phyloP scores from a whole-genome alignment of 148 eudicot species.

The Suaeda aralocaspica region DNA sequence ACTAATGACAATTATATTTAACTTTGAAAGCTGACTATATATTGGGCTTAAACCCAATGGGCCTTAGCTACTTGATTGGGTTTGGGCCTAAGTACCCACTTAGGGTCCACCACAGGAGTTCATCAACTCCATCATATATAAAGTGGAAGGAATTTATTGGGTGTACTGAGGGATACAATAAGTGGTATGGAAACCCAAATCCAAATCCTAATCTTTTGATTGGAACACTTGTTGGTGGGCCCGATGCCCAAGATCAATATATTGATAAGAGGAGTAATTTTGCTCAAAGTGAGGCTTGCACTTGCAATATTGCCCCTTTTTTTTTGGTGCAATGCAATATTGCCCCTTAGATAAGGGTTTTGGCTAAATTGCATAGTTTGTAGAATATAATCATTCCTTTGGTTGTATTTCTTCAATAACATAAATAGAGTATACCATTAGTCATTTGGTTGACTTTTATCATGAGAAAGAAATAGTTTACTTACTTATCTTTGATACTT shows the following conservation, averaged over 20 bases:
- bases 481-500: too few relatives aligned
- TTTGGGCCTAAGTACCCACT: conserved; percentile 25
- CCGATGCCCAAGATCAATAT: conserved; percentile 23
- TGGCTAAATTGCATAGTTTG: conserved; percentile 26
- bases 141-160: conserved; percentile 14
- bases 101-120: conserved; percentile 26
- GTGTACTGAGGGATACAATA: conserved; percentile 28
- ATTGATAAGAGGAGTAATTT: conserved; percentile 30
- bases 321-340: too few relatives aligned
- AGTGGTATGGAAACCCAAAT: conserved; percentile 19
- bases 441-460: too few relatives aligned
- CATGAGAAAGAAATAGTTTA: too few relatives aligned
- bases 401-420: too few relatives aligned
- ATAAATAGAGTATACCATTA: too few relatives aligned
- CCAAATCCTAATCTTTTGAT: conserved; percentile 28
- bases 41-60: conserved; percentile 27
- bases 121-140: conserved; percentile 19
- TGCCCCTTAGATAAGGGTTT: conserved; percentile 28
- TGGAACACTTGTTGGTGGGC: conserved; percentile 42
- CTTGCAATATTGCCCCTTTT: conserved; percentile 34
- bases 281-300: conserved; percentile 35
- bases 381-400: not conserved
- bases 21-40: conserved; percentile 28
- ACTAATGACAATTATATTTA: too few relatives aligned
- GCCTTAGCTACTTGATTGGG: conserved; percentile 27